Base-by-base conservation (phyloP, 306 rosid genomes). In the Senna siamea region DNA sequence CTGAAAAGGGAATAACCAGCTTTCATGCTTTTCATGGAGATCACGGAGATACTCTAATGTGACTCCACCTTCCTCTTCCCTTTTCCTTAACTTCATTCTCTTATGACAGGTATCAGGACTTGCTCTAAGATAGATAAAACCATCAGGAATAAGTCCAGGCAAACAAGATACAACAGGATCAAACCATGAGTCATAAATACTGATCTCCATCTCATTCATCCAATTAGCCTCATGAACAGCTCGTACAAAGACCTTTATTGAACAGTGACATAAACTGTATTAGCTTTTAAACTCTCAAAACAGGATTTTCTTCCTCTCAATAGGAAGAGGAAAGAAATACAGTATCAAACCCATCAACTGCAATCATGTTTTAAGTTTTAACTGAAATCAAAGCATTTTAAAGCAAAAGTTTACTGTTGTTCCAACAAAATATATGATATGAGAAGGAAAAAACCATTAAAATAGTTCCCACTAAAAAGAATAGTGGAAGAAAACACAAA, bases 151-250 rank as follows among this genome's bases (percentile, higher is more conserved):
- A 56, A 93, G 97, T 64, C 98, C 98, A 15, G 97, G 98, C 87
- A 93, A 85, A 79, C 85, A 76, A 17, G 98, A 93, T 54, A 93
- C 97, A 9, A 93, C 98, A 41, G 97, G 98, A 83, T 93, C 98
- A 80, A 93, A 93, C 98, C 98, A 93, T 12, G 98, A 93, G 82
- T 93, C 97, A 37, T 93, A 93, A 62, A 93, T 91, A 81, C 98
- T 93, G 81, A 91, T 91, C 89, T 93, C 98, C 98, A 93, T 93
- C 86, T 88, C 98, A 83, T 84, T 93, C 98, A 93, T 93, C 98
- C 98, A 93, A 11, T 91, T 93, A 15, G 98, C 98, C 85, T 93
- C 98, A 75, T 93, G 97, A 70, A 93, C 98, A 81, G 98, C 97
- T 61, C 98, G 88, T 60, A 93, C 98, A 78, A 93, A 93, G 51